phyloP scores from a whole-genome alignment of 2,329 filamentous ascomycete genomes.

The Diaporthe helianthi region DNA sequence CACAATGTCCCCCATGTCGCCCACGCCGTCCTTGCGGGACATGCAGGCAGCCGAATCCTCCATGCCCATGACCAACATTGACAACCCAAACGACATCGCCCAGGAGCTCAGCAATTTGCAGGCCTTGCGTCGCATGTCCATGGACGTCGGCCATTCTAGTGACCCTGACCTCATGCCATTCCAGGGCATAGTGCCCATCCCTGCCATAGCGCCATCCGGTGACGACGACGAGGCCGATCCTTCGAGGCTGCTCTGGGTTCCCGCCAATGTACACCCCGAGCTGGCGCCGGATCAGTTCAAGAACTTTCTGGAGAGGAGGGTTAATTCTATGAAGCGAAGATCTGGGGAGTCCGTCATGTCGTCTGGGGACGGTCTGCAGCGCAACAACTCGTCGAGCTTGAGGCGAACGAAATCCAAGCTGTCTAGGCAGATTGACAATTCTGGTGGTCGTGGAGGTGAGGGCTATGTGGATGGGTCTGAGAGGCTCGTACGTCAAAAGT shows the following conservation, averaged over 20 bases:
- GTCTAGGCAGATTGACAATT: slow-evolving; percentile 85
- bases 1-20: slow-evolving; percentile 55
- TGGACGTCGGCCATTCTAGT: slow-evolving; percentile 81
- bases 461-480: slow-evolving; percentile 87
- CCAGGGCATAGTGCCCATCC: slow-evolving; percentile 71
- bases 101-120: slow-evolving; percentile 93
- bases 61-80: slow-evolving; percentile 88
- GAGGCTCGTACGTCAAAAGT: slow-evolving; percentile 75
- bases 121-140: slow-evolving; percentile 89
- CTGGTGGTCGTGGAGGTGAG: slow-evolving; percentile 61
- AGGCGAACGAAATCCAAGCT: slow-evolving; percentile 94
- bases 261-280: slow-evolving; percentile 91
- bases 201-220: slow-evolving; percentile 73
- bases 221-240: slow-evolving; percentile 86
- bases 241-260: slow-evolving; percentile 92
- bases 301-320: slow-evolving; percentile 91
- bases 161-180: slow-evolving; percentile 81
- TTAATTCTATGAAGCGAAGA: slow-evolving; percentile 85
- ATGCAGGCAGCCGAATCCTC: slow-evolving; percentile 68
- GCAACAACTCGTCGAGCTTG: slow-evolving; percentile 57
- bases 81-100: slow-evolving; percentile 85
- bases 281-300: slow-evolving; percentile 96
- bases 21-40: slow-evolving; percentile 60
- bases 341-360: slow-evolving; percentile 76
- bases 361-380: slow-evolving; percentile 48